These are phyloP conservation scores for Hansenula anomala DNA, from an alignment of 1,139 yeast genomes.

Conservation along the genomic window DNA sequence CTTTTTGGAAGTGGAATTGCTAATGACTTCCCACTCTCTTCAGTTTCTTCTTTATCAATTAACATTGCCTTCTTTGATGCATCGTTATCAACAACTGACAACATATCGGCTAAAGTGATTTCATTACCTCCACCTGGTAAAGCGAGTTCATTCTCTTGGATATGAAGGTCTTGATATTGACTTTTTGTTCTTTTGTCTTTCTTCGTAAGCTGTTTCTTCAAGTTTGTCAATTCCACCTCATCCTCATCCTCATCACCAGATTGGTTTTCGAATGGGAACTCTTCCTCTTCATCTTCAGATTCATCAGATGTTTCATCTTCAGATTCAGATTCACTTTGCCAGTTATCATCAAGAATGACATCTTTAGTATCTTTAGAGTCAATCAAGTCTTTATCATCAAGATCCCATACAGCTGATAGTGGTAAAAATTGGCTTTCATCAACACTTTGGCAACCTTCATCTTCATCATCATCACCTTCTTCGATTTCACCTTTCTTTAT, in stretches of 20 bases:
- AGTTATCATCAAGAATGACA: slow-evolving; percentile 36
- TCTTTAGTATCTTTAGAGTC: slow-evolving; percentile 27
- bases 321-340: slow-evolving; percentile 16
- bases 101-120: slow-evolving; percentile 71
- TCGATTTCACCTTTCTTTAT: slow-evolving; percentile 28
- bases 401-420: slow-evolving; percentile 84
- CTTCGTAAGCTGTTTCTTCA: slow-evolving; percentile 26
- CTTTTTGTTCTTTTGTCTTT: slow-evolving; percentile 32
- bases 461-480: slow-evolving; percentile 35
- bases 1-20: slow-evolving; percentile 82
- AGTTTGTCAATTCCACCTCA: slow-evolving; percentile 32
- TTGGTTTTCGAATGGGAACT: slow-evolving; percentile 31
- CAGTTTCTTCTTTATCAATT: slow-evolving; percentile 35
- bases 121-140: slow-evolving; percentile 55
- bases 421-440: slow-evolving; percentile 76
- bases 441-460: slow-evolving; percentile 40
- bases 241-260: slow-evolving; percentile 26
- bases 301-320: slow-evolving; percentile 12
- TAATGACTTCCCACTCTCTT: slow-evolving; percentile 35
- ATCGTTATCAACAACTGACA: slow-evolving; percentile 49
- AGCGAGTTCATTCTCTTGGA: slow-evolving; percentile 67
- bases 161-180: slow-evolving; percentile 45
- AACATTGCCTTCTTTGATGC: slow-evolving; percentile 45
- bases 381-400: slow-evolving; percentile 54
- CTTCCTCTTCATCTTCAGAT: slow-evolving; percentile 23